phyloP scores from a whole-genome alignment of 169 alveolate species.

The Perkinsus marinus region DNA sequence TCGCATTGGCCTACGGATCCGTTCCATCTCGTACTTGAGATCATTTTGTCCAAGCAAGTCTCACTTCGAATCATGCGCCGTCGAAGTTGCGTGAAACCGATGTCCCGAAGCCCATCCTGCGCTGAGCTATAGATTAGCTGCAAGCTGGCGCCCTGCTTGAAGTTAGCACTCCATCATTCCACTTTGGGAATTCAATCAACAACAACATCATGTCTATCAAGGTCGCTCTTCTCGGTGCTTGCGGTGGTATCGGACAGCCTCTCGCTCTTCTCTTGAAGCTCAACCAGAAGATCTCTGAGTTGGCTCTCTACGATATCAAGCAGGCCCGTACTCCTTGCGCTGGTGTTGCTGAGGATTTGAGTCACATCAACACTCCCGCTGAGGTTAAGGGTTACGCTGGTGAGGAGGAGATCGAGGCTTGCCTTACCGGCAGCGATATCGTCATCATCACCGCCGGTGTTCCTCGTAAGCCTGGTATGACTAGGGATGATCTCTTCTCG shows the following conservation, averaged over 20 bases:
- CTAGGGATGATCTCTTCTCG: slow-evolving; percentile 31
- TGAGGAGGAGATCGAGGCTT: slow-evolving; percentile 12
- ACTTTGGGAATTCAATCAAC: not conserved
- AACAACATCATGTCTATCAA: not conserved
- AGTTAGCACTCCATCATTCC: not conserved
- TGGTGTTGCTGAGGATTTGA: slow-evolving; percentile 1
- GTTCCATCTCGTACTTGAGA: too few relatives aligned
- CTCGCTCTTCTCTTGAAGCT: slow-evolving; percentile 4
- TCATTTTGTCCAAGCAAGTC: too few relatives aligned
- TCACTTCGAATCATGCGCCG: too few relatives aligned
- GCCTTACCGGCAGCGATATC: slow-evolving; percentile 30
- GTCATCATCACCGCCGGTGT: slow-evolving; percentile 37
- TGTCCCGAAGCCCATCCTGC: not conserved
- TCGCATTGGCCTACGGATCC: too few relatives aligned
- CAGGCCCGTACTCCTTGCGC: slow-evolving; percentile 7
- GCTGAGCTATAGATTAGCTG: not conserved
- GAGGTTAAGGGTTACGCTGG: not conserved
- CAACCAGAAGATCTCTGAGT: not conserved
- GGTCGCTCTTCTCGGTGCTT: not conserved
- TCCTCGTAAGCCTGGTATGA: slow-evolving; percentile 38
- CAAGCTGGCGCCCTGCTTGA: not conserved
- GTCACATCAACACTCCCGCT: not conserved
- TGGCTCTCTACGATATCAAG: slow-evolving; percentile 1
- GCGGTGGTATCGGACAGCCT: slow-evolving; percentile 7
- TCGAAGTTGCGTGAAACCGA: not conserved